Evolutionary conservation across 108 stramenopile genomes (phyloP), one percentile per base, ranked within the genome.

Genomic region (Bacterosira constricta): DNA sequence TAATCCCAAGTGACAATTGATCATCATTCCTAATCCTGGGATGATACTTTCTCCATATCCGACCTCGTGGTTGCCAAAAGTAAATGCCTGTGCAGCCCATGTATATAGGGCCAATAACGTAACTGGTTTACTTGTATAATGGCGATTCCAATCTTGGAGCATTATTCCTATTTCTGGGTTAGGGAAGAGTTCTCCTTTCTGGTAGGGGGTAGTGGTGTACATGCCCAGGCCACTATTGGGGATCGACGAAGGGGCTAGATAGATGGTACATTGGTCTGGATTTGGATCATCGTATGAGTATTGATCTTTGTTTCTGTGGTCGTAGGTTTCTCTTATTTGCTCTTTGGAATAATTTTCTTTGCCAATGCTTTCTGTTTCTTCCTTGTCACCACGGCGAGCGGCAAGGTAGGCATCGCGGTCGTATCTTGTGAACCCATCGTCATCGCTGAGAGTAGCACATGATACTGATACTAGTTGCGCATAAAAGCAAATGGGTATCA

Each of bases 171-270:
- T 59, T 53, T 79, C 71, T 7, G 71, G 65, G 10, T 32, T 12
- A 9, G 15, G 30, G 38, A 79, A 30, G 2, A 4, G 0, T 6
- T 66, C 45, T 8, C 59, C 41, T 0, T 23, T 10, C 11, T 10
- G 9, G 32, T 49, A 45, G 37, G 71, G 41, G 26, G 60, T 31
- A 7, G 80, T 80, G 47, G 91, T 77, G 68, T 86, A 92, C 36
- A 92, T 77, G 21, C 88, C 91, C 1, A 86, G 41, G 8, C 91
- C 91, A 9, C 86, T 65, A 31, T 81, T 63, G 25, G 91, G 88
- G 46, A 92, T 92, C 30, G 88, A 81, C 9, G 85, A 86, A 42
- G 71, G 73, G 17, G 91, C 88, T n/a, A 88, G 51, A 53, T 84
- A 90, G 18, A 83, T 57, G 4, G 73, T 83, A 60, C 91, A 92